A percentile compares a stretch with the other conserved stretches of the same genome.
phyloP scores from a whole-genome alignment of 768 basidiomycete genomes.

The Mycena vulgaris region DNA sequence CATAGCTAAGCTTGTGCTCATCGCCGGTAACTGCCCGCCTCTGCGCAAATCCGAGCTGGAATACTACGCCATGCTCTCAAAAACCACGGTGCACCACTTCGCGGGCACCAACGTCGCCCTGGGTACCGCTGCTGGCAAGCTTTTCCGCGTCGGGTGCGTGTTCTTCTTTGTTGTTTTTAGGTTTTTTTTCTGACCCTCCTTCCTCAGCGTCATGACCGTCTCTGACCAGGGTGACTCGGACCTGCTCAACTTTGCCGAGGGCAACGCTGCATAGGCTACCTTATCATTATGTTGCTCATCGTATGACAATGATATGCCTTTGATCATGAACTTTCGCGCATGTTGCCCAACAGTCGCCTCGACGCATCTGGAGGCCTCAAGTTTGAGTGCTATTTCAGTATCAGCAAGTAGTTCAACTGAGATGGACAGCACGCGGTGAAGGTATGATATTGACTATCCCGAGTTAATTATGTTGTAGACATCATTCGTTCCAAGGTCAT shows the following conservation, averaged over 20 bases:
- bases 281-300: constrained; percentile 27
- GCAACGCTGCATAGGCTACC: constrained; percentile 68
- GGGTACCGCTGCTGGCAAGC: constrained; percentile 98
- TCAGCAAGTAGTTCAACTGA: not conserved
- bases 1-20: constrained; percentile 97
- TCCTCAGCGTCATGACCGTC: constrained; percentile 93
- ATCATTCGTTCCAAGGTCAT: constrained; percentile 61
- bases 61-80: constrained; percentile 99
- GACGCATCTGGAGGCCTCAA: not conserved
- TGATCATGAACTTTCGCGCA: constrained; percentile 4
- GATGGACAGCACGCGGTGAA: not conserved
- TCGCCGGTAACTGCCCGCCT: constrained; percentile 99
- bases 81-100: constrained; percentile 99
- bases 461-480: constrained; percentile 10
- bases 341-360: not conserved
- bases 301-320: constrained; percentile 35
- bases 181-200: not conserved
- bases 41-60: constrained; percentile 99
- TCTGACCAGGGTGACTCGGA: constrained; percentile 97
- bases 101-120: constrained; percentile 97
- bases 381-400: not conserved
- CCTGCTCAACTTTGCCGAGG: constrained; percentile 90
- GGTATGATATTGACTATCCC: not conserved
- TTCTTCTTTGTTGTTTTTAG: constrained; percentile 41
- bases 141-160: constrained; percentile 94